Conservation (phyloP, 345 rosid species). For the Rhodamnia argentea region DNA sequence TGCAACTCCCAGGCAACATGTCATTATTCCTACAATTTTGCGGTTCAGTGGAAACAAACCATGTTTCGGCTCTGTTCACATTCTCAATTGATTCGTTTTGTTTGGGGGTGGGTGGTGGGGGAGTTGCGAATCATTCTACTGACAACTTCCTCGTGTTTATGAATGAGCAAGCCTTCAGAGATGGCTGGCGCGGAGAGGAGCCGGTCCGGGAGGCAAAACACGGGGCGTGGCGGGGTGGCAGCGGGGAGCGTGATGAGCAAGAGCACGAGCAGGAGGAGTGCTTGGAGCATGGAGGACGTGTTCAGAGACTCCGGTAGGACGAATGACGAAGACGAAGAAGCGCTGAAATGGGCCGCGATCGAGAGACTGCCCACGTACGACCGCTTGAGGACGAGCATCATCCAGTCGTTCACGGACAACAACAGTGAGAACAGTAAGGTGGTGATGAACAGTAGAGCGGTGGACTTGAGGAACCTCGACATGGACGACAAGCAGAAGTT, state of each 20-base stretch:
- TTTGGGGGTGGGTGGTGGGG: neutral
- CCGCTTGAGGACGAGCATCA: constrained; percentile 65
- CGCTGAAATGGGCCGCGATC: constrained; percentile 93
- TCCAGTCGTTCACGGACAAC: constrained; percentile 35
- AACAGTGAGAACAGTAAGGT: constrained; percentile 17
- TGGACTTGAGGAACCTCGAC: constrained; percentile 72
- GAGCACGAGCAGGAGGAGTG: constrained; percentile 46
- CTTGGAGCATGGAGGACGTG: constrained; percentile 53
- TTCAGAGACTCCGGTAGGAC: constrained; percentile 35
- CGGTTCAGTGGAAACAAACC: neutral
- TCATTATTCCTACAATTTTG: neutral
- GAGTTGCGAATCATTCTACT: neutral
- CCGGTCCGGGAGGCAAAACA: neutral
- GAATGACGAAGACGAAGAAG: constrained; percentile 73
- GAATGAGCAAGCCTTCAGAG: neutral
- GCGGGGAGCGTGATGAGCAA: constrained; percentile 17
- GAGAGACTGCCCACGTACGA: constrained; percentile 83
- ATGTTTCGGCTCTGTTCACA: neutral
- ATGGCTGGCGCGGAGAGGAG: constrained; percentile 27
- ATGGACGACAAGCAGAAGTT: constrained; percentile 53
- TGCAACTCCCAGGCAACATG: neutral
- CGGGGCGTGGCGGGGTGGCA: neutral
- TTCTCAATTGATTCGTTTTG: neutral
- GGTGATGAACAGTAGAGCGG: constrained; percentile 20
- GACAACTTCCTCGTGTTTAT: neutral